Conservation (phyloP, 2,329 filamentous ascomycete genomes). For the Blastomyces percursus region DNA sequence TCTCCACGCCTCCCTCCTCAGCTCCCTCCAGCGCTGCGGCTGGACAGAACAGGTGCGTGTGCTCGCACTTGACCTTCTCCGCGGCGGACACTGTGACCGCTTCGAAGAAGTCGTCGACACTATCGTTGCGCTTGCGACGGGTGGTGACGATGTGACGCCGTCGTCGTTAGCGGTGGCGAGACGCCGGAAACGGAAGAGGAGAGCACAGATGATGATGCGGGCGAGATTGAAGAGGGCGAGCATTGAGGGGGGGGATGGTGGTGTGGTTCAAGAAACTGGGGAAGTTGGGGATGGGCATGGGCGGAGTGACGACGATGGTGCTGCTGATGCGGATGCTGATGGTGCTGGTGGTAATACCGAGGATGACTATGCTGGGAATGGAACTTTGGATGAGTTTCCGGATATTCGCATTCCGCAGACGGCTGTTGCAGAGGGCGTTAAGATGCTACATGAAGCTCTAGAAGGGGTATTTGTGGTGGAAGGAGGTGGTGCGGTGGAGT, state of each 20-base stretch:
- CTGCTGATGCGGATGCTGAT: not conserved
- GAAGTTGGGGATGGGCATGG: conserved; percentile 4
- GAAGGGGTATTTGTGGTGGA: conserved; percentile 30
- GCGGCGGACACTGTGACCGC: conserved; percentile 46
- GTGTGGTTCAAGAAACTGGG: conserved; percentile 12
- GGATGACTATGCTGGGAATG: conserved; percentile 7
- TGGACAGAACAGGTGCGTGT: conserved; percentile 48
- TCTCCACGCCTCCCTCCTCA: conserved; percentile 45
- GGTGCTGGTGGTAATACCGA: conserved; percentile 2
- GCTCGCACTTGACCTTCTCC: conserved; percentile 46
- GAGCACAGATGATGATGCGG: conserved; percentile 9
- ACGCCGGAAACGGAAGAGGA: conserved; percentile 15
- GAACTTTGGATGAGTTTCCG: not conserved
- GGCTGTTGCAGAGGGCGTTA: conserved; percentile 42
- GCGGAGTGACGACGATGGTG: not conserved
- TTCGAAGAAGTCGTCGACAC: conserved; percentile 46
- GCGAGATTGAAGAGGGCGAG: conserved; percentile 1
- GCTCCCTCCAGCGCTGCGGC: conserved; percentile 46
- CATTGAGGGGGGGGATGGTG: conserved; percentile 10
- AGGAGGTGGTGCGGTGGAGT: conserved; percentile 27
- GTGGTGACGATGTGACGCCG: conserved; percentile 22
- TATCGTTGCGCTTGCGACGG: conserved; percentile 39
- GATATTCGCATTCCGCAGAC: conserved; percentile 40
- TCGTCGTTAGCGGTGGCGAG: conserved; percentile 17
- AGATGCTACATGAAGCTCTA: conserved; percentile 42